These are phyloP conservation scores for Yarrowia sp. DNA, from an alignment of 805 yeast genomes.

Conservation along the genomic window DNA sequence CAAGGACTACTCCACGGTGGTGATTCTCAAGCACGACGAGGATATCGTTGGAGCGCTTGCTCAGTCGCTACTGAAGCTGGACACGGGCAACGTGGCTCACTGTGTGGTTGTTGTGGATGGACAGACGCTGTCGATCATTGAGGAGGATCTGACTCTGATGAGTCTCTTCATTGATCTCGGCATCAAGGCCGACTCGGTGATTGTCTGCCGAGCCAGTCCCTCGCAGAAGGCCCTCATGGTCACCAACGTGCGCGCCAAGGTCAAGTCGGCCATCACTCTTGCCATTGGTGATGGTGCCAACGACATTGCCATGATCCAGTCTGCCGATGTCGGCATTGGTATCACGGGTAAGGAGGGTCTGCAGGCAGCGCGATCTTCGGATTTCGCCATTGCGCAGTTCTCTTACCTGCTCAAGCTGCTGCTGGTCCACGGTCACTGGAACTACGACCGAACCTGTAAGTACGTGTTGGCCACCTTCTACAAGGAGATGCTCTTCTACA, in stretches of 20 bases:
- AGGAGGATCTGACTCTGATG: conserved; percentile 67
- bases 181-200: conserved; percentile 82
- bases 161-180: conserved; percentile 81
- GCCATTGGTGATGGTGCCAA: conserved; percentile 99
- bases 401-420: conserved; percentile 76
- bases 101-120: conserved; percentile 95
- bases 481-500: conserved; percentile 85
- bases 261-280: conserved; percentile 71
- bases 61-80: conserved; percentile 71
- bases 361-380: conserved; percentile 94
- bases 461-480: conserved; percentile 92
- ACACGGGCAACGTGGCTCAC: conserved; percentile 78
- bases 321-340: conserved; percentile 97
- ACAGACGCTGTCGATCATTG: conserved; percentile 71
- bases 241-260: conserved; percentile 65
- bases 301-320: conserved; percentile 98
- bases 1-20: conserved; percentile 87
- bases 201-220: conserved; percentile 96
- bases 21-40: conserved; percentile 53
- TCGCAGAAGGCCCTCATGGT: conserved; percentile 95
- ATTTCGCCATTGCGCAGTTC: conserved; percentile 93
- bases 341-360: conserved; percentile 96
- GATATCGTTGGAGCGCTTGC: conserved; percentile 65
- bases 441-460: conserved; percentile 86
- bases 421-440: conserved; percentile 94